A percentile compares a stretch with the other conserved stretches of the same genome.
Conservation (phyloP, 208 protist genomes). For the Crithidia thermophila region DNA sequence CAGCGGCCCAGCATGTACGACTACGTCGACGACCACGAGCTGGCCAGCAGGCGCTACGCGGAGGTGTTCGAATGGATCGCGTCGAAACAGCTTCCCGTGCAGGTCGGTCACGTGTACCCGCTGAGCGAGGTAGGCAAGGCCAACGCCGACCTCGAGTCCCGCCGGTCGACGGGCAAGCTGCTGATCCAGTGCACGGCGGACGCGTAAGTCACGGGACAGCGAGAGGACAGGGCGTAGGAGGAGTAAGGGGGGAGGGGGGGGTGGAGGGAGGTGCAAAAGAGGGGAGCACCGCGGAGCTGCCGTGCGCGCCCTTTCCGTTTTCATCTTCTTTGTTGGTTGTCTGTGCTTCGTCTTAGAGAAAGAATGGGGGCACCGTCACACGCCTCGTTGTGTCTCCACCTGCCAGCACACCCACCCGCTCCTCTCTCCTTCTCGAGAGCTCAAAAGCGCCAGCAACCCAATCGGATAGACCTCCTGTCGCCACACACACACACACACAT, state of each 20-base stretch:
- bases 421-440: background rate
- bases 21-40: slow-evolving; percentile 48
- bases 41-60: slow-evolving; percentile 37
- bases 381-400: too few relatives aligned
- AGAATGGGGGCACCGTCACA: too few relatives aligned
- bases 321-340: too few relatives aligned
- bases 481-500: background rate
- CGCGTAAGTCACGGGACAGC: background rate
- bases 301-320: too few relatives aligned
- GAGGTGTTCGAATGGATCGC: slow-evolving; percentile 77
- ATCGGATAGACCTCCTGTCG: background rate
- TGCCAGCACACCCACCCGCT: too few relatives aligned
- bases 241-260: too few relatives aligned
- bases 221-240: too few relatives aligned
- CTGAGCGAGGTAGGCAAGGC: slow-evolving; percentile 58
- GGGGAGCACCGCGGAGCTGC: too few relatives aligned
- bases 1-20: slow-evolving; percentile 78
- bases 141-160: slow-evolving; percentile 53
- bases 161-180: slow-evolving; percentile 65
- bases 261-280: too few relatives aligned
- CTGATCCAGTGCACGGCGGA: slow-evolving; percentile 30
- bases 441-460: background rate
- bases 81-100: slow-evolving; percentile 49
- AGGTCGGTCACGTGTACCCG: slow-evolving; percentile 48
- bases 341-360: too few relatives aligned